Base-by-base conservation (phyloP, 306 rosid genomes). In the Pterocarpus santalinus region DNA sequence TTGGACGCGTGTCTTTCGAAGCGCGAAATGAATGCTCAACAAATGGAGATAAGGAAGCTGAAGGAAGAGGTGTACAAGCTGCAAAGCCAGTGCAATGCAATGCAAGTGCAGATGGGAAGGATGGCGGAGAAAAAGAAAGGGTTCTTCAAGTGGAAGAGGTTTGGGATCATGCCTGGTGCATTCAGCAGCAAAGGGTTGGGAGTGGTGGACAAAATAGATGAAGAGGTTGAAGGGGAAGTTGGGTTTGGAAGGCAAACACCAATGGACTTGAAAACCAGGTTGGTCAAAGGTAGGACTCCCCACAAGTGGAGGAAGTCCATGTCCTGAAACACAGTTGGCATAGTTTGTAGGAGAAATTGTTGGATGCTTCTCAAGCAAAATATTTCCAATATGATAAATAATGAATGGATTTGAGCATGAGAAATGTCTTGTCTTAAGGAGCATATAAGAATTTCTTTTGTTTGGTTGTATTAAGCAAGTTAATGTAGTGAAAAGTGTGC, bases 221-320 rank as follows among this genome's bases (percentile, higher is more conserved):
- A 72, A 2, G 84, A 8, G 5, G 83, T 36, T 77, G 86, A 65
- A 32, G 91, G 77, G 43, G 89, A 77, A 8, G 64, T 36, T 34
- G 94, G 78, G 58, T 81, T 60, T 77, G 97, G 86, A 10, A 43
- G 56, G 60, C 82, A 85, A 61, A 90, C 98, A 0, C 97, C 99
- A 12, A 15, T 73, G 51, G 90, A 85, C 72, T 55, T 89, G 81
- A 95, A 93, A 79, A 85, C 98, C 4, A 92, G 79, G 83, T 58
- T 90, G 67, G 93, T 84, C 2, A 84, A 81, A 80, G 83, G 90
- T 55, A 83, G 83, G 68, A 86, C 75, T 63, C 80, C 90, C 53
- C 84, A 83, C 64, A 93, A 85, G 83, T 88, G 93, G 98, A 90
- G 97, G 86, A 95, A 86, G 69, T 95, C 99, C 47, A 7, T 90